phyloP scores from a whole-genome alignment of 768 basidiomycete genomes.

The Boletus barrowsii region DNA sequence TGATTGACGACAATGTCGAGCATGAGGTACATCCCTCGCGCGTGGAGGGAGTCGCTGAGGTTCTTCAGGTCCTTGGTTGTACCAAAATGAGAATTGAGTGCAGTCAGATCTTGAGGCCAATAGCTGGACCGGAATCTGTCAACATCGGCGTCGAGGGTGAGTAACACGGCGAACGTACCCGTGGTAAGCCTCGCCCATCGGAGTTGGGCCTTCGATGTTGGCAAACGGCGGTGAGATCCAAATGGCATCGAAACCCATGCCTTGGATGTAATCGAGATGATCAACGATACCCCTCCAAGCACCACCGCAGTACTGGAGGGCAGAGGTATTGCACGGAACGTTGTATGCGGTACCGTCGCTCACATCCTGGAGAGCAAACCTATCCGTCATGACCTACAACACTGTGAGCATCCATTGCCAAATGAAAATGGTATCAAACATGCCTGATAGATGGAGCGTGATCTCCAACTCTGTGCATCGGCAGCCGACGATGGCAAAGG shows the following conservation, averaged over 20 bases:
- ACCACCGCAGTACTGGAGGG: constrained; percentile 55
- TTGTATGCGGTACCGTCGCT: constrained; percentile 26
- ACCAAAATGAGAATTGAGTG: constrained; percentile 54
- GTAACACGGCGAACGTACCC: constrained; percentile 32
- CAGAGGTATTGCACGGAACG: constrained; percentile 43
- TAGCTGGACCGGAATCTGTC: constrained; percentile 33
- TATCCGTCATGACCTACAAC: constrained; percentile 49
- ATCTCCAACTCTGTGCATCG: constrained; percentile 48
- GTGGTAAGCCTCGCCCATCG: constrained; percentile 56
- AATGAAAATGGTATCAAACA: not conserved
- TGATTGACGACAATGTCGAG: constrained; percentile 64
- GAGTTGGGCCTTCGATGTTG: constrained; percentile 46
- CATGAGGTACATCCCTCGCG: constrained; percentile 57
- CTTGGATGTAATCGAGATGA: constrained; percentile 61
- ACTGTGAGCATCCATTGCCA: not conserved
- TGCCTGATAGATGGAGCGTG: constrained; percentile 55
- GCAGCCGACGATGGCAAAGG: constrained; percentile 28
- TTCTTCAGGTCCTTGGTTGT: constrained; percentile 47
- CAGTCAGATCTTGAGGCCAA: constrained; percentile 48
- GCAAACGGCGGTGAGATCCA: constrained; percentile 57
- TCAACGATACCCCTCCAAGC: constrained; percentile 50
- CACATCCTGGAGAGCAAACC: constrained; percentile 52
- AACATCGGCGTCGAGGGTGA: not conserved
- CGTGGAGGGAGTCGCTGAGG: constrained; percentile 46
- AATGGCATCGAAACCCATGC: constrained; percentile 59